phyloP scores from a whole-genome alignment of 192 early-diverging fungal species.

The Diversispora epigaea region DNA sequence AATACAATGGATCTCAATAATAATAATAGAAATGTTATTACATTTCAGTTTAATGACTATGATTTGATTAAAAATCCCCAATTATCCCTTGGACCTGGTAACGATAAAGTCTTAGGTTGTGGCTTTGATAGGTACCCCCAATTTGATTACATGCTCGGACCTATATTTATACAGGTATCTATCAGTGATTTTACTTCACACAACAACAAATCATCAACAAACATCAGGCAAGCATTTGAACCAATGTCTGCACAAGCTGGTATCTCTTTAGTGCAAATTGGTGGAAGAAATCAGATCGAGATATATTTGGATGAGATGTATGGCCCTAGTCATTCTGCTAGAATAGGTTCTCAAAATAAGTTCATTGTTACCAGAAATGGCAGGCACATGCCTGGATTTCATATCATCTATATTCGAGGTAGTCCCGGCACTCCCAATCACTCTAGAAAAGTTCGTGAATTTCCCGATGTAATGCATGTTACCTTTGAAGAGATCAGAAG shows the following conservation, averaged over 20 bases:
- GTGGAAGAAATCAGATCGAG: constrained; percentile 36
- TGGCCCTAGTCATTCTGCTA: constrained; percentile 36
- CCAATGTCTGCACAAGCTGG: constrained; percentile 6
- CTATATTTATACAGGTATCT: constrained; percentile 38
- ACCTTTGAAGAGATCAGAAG: constrained; percentile 37
- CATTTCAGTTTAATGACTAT: constrained; percentile 28
- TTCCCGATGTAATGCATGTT: constrained; percentile 35
- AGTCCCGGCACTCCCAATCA: constrained; percentile 27
- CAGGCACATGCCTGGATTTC: constrained; percentile 32
- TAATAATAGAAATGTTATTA: constrained; percentile 9
- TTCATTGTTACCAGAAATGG: constrained; percentile 36
- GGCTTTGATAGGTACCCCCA: constrained; percentile 36
- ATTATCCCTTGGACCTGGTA: constrained; percentile 34
- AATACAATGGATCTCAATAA: constrained; percentile 37
- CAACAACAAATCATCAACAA: constrained; percentile 26
- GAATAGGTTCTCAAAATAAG: constrained; percentile 22
- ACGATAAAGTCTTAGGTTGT: constrained; percentile 29
- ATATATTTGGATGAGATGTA: constrained; percentile 33
- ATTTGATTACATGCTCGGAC: constrained; percentile 41
- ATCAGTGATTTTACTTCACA: constrained; percentile 36
- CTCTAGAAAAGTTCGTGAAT: constrained; percentile 16
- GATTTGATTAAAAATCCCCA: too few species aligned
- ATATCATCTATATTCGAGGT: constrained; percentile 39
- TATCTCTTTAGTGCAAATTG: neutral
- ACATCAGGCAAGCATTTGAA: constrained; percentile 36